A percentile compares a stretch with the other conserved stretches of the same genome.
Evolutionary conservation across 2,329 filamentous ascomycete genomes (phyloP).

Genomic region (Lachnellula occidentalis): DNA sequence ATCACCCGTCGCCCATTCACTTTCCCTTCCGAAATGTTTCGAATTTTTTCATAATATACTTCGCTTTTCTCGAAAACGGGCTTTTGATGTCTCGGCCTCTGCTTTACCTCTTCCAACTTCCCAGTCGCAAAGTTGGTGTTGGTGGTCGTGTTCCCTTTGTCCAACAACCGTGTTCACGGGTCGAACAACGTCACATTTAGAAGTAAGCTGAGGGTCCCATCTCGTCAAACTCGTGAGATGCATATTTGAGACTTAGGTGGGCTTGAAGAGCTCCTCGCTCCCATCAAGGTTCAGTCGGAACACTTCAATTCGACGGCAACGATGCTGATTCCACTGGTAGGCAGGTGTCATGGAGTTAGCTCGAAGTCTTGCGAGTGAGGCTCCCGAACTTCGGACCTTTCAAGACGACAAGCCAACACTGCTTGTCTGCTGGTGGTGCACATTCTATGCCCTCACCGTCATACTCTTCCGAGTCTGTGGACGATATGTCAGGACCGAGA

Average conservation of each 20-base stretch:
- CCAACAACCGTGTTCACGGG: not conserved
- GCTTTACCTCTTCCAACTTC: not conserved
- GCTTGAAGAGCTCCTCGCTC: too few species aligned
- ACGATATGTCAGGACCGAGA: slow-evolving; percentile 79
- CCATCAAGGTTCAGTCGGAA: not conserved
- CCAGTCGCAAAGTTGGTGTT: not conserved
- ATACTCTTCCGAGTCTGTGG: slow-evolving; percentile 74
- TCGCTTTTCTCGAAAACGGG: too few species aligned
- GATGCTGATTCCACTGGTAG: not conserved
- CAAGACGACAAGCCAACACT: slow-evolving; percentile 73
- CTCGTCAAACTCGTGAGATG: too few species aligned
- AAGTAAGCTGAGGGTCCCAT: too few species aligned
- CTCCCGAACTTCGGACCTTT: slow-evolving; percentile 22
- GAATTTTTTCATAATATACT: too few species aligned
- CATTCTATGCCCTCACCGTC: slow-evolving; percentile 72
- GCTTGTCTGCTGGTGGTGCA: slow-evolving; percentile 93
- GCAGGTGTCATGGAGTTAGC: slow-evolving; percentile 22
- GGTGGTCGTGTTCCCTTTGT: not conserved
- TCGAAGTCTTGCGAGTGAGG: slow-evolving; percentile 16
- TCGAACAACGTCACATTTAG: not conserved
- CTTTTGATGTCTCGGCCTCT: not conserved
- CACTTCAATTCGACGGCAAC: too few species aligned
- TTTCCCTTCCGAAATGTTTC: too few species aligned
- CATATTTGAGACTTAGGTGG: too few species aligned
- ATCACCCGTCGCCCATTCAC: too few species aligned